A percentile compares a stretch with the other conserved stretches of the same genome.
Evolutionary conservation across 163 green algal genomes (phyloP).

Genomic region (Chlamydomonas reinhardtii): DNA sequence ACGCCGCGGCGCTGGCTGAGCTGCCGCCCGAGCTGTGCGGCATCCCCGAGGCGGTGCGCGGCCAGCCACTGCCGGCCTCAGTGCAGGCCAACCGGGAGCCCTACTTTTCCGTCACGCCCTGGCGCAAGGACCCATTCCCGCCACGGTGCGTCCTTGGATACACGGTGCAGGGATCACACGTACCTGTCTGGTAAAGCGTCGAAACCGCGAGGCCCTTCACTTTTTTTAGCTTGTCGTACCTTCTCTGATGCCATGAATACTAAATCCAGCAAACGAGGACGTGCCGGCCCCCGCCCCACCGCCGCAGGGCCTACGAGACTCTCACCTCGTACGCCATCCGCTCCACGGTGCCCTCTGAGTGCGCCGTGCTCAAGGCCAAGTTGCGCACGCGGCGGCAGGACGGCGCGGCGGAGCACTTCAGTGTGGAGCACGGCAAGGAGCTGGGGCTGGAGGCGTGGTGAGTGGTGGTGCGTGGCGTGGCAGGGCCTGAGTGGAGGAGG

Average conservation of each 20-base stretch:
- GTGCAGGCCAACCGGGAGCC: constrained; percentile 57
- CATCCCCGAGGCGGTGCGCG: constrained; percentile 38
- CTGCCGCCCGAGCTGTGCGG: constrained; percentile 42
- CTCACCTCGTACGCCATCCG: constrained; percentile 56
- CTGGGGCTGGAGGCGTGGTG: constrained; percentile 43
- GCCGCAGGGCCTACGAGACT: constrained; percentile 52
- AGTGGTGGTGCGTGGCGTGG: not conserved
- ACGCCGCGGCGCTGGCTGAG: not conserved
- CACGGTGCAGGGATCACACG: too few relatives aligned
- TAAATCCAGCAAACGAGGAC: too few relatives aligned
- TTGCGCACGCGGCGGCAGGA: constrained; percentile 56
- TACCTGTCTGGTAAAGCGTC: too few relatives aligned
- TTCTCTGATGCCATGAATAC: too few relatives aligned
- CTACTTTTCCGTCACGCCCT: constrained; percentile 54
- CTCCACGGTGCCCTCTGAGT: constrained; percentile 43
- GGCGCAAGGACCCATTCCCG: constrained; percentile 57
- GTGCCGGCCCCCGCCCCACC: too few relatives aligned
- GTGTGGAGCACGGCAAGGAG: constrained; percentile 52
- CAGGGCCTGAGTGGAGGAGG: not conserved
- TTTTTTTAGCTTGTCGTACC: too few relatives aligned
- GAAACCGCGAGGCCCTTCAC: too few relatives aligned
- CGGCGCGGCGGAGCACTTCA: constrained; percentile 57
- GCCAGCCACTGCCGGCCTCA: constrained; percentile 18
- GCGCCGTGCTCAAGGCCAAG: constrained; percentile 27
- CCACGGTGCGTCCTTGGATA: constrained; percentile 3